Base-by-base conservation (phyloP, 352 stramenopile genomes). In the Phytophthora tubulina region DNA sequence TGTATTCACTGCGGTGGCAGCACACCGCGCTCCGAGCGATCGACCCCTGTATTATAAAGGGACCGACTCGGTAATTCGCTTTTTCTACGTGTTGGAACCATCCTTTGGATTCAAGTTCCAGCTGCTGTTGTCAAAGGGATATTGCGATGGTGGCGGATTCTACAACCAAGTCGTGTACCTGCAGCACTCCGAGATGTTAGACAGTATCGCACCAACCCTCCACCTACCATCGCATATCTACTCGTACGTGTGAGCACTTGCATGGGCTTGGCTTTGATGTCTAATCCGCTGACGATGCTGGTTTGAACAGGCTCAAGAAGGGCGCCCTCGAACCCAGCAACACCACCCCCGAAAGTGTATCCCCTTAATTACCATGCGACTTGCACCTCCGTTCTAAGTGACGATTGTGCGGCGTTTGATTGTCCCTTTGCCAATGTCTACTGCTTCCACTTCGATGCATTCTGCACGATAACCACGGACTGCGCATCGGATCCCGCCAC, bases 131-230 rank as follows among this genome's bases (percentile, higher is more conserved):
- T 80, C 83, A 42, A 90, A 89, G 48, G 82, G 88, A 21, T 91
- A 93, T 10, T 75, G 68, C 41, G 76, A 91, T 14, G 78, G 71
- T 32, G 69, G 70, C 50, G 72, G 73, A 14, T 94, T 96, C 52
- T 94, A 92, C 75, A 75, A 79, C 48, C 94, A 96, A 50, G 78
- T 95, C 27, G 88, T 92, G 51, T 96, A 95, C 59, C 31, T 96
- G 11, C 62, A 81, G 33, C 68, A 63, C 1, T 31, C 83, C 6
- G 65, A 73, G 9, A 88, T 90, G 36, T 63, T 96, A 15, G 67
- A 81, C 39, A 81, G 82, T 55, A 80, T 92, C 33, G 78, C 85
- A 6, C 75, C 76, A 31, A 56, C 33, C 6, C 73, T 94, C 6
- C 67, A 84, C 39, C 72, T 92, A 9, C 86, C 86, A 7, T 38